Evolutionary conservation across 768 basidiomycete genomes (phyloP).

Genomic region (Lactarius akahatsu): DNA sequence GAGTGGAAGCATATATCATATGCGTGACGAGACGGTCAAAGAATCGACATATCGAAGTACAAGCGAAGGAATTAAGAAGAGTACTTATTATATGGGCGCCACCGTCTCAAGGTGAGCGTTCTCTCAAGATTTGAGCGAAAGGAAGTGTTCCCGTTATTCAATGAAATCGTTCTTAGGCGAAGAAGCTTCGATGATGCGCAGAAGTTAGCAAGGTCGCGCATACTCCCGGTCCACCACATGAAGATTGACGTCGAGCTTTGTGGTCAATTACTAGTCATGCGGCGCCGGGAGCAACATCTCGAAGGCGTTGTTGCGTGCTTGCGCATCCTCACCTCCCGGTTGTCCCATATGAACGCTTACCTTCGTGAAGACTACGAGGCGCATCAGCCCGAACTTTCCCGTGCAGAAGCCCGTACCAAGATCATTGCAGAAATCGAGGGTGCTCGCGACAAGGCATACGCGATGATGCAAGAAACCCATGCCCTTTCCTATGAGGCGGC

Average conservation of each 20-base stretch:
- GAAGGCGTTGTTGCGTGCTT: constrained; percentile 61
- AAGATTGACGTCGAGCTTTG: constrained; percentile 76
- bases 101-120: constrained; percentile 11
- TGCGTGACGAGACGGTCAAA: constrained; percentile 11
- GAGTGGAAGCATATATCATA: constrained; percentile 12
- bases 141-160: constrained; percentile 1
- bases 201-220: constrained; percentile 47
- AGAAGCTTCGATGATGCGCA: constrained; percentile 65
- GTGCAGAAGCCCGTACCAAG: constrained; percentile 47
- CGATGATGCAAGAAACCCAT: constrained; percentile 58
- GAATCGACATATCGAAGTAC: constrained; percentile 6
- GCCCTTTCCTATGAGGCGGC: constrained; percentile 71
- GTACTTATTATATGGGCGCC: constrained; percentile 3
- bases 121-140: background rate
- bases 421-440: constrained; percentile 53
- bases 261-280: constrained; percentile 70
- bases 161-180: constrained; percentile 40
- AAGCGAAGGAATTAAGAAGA: constrained; percentile 10
- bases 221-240: constrained; percentile 64
- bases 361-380: constrained; percentile 60
- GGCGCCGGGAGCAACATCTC: constrained; percentile 64
- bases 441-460: constrained; percentile 50
- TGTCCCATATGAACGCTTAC: constrained; percentile 53
- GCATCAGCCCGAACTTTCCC: constrained; percentile 48
- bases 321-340: constrained; percentile 51